These are phyloP conservation scores for Trifolium subterraneum DNA, from an alignment of 306 rosid genomes.

Conservation along the genomic window DNA sequence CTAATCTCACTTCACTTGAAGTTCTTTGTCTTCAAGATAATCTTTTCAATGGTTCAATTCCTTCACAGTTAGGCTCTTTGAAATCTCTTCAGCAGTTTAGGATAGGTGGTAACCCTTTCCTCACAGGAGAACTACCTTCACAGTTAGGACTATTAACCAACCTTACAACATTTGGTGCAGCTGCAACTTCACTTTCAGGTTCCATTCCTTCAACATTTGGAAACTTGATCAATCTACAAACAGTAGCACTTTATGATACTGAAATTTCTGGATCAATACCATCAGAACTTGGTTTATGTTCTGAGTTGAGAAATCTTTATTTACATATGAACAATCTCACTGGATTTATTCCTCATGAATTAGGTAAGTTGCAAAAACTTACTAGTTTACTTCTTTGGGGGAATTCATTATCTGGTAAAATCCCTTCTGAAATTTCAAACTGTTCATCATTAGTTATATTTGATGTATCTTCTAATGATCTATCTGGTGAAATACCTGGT, in stretches of 20 bases:
- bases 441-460: constrained; percentile 85
- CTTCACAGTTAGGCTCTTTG: constrained; percentile 78
- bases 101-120: constrained; percentile 87
- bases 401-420: constrained; percentile 71
- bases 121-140: constrained; percentile 76
- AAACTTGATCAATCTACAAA: constrained; percentile 79
- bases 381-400: constrained; percentile 87
- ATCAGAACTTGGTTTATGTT: constrained; percentile 76
- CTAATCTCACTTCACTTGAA: constrained; percentile 74
- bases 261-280: constrained; percentile 82
- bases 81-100: constrained; percentile 82
- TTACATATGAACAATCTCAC: constrained; percentile 83
- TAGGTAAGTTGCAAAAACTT: constrained; percentile 83
- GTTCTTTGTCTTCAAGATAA: constrained; percentile 84
- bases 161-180: constrained; percentile 92
- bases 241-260: constrained; percentile 84
- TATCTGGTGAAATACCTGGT: constrained; percentile 73
- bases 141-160: constrained; percentile 77
- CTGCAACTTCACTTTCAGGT: constrained; percentile 92
- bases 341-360: constrained; percentile 74
- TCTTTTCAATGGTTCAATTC: constrained; percentile 81
- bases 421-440: constrained; percentile 82
- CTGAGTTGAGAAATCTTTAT: constrained; percentile 80
- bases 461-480: constrained; percentile 81
- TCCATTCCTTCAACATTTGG: constrained; percentile 82